Percentiles rank a stretch among this genome's conserved stretches.
Conservation (phyloP, 768 basidiomycete species). For the Lentinula detonsa region DNA sequence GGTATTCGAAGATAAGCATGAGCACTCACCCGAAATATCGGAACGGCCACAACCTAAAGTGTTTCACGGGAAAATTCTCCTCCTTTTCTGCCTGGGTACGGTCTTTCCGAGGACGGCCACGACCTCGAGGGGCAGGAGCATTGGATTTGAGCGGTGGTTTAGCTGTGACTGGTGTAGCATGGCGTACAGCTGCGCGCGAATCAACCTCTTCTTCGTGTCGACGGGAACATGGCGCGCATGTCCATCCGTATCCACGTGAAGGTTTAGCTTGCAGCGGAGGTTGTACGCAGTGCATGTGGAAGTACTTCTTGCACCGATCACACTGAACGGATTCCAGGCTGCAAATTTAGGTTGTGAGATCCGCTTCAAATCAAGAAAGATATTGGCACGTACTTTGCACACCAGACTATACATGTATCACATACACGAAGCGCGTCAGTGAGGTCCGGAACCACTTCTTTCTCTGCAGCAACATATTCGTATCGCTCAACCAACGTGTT, state of each 20-base stretch:
- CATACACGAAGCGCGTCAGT: constrained; percentile 84
- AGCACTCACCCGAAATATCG: constrained; percentile 88
- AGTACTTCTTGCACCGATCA: constrained; percentile 87
- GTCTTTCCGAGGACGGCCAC: constrained; percentile 77
- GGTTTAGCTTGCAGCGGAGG: constrained; percentile 90
- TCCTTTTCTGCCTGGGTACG: constrained; percentile 67
- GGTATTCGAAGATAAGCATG: constrained; percentile 1
- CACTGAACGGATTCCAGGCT: constrained; percentile 86
- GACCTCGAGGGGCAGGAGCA: constrained; percentile 64
- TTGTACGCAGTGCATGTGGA: constrained; percentile 92
- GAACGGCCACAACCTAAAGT: constrained; percentile 91
- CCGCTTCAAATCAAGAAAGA: neutral
- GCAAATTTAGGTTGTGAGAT: constrained; percentile 7
- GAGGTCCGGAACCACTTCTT: constrained; percentile 86
- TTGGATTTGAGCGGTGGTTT: constrained; percentile 57
- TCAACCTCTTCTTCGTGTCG: constrained; percentile 84
- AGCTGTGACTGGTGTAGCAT: constrained; percentile 35
- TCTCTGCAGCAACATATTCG: constrained; percentile 93
- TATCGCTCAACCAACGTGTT: constrained; percentile 76
- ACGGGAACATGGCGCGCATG: constrained; percentile 88
- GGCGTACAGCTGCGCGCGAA: constrained; percentile 57
- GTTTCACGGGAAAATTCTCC: constrained; percentile 71
- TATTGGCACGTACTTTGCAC: constrained; percentile 59
- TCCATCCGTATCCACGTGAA: constrained; percentile 95
- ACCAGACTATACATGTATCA: constrained; percentile 83